phyloP scores from a whole-genome alignment of 495 filamentous ascomycete genomes.

The Neurospora discreta region DNA sequence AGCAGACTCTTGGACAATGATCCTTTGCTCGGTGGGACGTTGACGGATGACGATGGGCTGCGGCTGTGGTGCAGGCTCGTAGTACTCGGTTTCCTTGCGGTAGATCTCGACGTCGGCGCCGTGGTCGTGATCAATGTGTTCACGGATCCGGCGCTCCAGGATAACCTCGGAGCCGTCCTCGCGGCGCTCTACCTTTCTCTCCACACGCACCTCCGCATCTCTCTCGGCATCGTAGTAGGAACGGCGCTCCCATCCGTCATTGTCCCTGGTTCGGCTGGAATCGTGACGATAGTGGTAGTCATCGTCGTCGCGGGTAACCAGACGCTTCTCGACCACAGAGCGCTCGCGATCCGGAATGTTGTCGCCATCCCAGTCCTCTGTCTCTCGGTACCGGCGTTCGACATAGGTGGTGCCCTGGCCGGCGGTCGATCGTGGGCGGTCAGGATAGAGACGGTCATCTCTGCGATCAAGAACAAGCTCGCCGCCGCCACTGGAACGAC shows the following conservation, averaged over 20 bases:
- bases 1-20: conserved; percentile 62
- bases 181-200: conserved; percentile 31
- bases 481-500: conserved; percentile 21
- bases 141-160: conserved; percentile 37
- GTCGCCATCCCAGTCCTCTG: conserved; percentile 26
- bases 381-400: conserved; percentile 33
- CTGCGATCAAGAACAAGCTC: conserved; percentile 40
- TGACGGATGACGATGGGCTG: conserved; percentile 64
- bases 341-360: conserved; percentile 12
- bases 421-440: conserved; percentile 33
- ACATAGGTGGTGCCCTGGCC: conserved; percentile 31
- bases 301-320: conserved; percentile 21
- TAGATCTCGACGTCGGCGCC: conserved; percentile 49
- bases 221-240: conserved; percentile 30
- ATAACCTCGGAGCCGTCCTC: conserved; percentile 32
- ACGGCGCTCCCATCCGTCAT: conserved; percentile 31
- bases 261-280: conserved; percentile 10
- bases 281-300: conserved; percentile 14
- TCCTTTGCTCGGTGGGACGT: conserved; percentile 47
- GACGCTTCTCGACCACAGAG: conserved; percentile 20
- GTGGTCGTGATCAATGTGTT: conserved; percentile 30
- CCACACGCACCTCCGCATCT: conserved; percentile 30
- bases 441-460: conserved; percentile 32
- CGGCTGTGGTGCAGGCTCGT: conserved; percentile 41
- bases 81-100: conserved; percentile 59